Evolutionary conservation across 495 filamentous ascomycete species (phyloP).

Genomic region (Neurospora sp.): DNA sequence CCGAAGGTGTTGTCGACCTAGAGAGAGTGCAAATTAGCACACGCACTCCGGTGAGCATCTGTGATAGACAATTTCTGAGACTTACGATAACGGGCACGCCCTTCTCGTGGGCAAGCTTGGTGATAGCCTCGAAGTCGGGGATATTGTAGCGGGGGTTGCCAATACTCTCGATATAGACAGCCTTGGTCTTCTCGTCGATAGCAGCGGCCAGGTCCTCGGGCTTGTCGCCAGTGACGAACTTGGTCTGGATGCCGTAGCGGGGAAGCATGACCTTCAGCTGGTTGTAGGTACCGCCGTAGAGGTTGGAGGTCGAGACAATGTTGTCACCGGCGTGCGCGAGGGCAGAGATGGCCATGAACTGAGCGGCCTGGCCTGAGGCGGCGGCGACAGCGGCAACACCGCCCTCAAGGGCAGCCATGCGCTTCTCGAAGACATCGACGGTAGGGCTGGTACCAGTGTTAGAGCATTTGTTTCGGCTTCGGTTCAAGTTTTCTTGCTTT

Average conservation of each 20-base stretch:
- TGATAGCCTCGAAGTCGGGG: conserved; percentile 78
- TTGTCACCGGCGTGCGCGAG: conserved; percentile 85
- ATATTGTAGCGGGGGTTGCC: conserved; percentile 96
- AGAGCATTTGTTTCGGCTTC: neutral
- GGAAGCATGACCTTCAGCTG: conserved; percentile 91
- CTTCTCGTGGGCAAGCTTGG: conserved; percentile 65
- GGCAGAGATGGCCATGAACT: conserved; percentile 85
- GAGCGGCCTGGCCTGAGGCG: conserved; percentile 84
- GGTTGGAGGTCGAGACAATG: conserved; percentile 83
- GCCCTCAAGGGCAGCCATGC: conserved; percentile 90
- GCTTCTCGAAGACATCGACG: conserved; percentile 96
- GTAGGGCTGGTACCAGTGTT: conserved; percentile 53
- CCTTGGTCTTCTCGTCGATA: conserved; percentile 95
- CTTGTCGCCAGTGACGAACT: conserved; percentile 82
- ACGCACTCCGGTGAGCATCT: conserved; percentile 1
- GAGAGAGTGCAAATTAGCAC: neutral
- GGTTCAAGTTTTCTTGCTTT: neutral
- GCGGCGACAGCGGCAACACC: conserved; percentile 85
- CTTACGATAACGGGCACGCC: conserved; percentile 77
- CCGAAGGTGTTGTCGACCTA: conserved; percentile 90
- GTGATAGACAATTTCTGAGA: conserved; percentile 5
- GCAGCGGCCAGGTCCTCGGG: conserved; percentile 68
- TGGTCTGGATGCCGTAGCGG: conserved; percentile 78
- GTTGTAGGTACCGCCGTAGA: conserved; percentile 98
- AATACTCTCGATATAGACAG: conserved; percentile 91